A percentile compares a stretch with the other conserved stretches of the same genome.
phyloP scores from a whole-genome alignment of 441 rosid genomes.

The Codiaeum variegatum region DNA sequence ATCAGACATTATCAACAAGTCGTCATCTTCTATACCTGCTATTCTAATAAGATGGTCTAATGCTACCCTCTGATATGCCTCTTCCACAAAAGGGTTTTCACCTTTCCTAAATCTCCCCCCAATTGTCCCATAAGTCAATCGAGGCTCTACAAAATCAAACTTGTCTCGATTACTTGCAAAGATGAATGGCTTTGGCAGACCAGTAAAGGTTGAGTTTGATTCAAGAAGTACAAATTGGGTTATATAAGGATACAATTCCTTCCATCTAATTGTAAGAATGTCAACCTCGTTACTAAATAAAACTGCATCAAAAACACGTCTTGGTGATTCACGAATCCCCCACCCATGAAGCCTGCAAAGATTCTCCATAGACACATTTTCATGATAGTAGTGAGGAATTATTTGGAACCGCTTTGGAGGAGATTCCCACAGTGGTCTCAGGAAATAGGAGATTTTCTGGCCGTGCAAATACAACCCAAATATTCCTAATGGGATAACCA shows the following conservation, averaged over 20 bases:
- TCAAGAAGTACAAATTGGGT: constrained; percentile 88
- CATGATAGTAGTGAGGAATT: constrained; percentile 77
- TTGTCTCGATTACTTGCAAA: constrained; percentile 49
- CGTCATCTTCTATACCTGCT: constrained; percentile 86
- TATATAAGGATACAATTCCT: constrained; percentile 74
- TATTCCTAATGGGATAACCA: constrained; percentile 50
- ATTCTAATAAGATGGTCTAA: constrained; percentile 67
- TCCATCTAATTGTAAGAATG: constrained; percentile 74
- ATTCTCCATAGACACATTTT: constrained; percentile 59
- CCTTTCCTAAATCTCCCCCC: constrained; percentile 83
- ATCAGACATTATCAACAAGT: constrained; percentile 89
- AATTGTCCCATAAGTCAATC: constrained; percentile 71
- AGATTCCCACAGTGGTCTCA: constrained; percentile 83
- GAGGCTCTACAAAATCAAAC: constrained; percentile 65
- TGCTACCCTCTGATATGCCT: constrained; percentile 79
- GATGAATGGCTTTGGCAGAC: constrained; percentile 55
- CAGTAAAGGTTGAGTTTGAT: constrained; percentile 84
- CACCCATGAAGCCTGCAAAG: constrained; percentile 90
- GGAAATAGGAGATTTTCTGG: constrained; percentile 74
- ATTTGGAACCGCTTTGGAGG: constrained; percentile 69
- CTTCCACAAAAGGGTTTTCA: constrained; percentile 85
- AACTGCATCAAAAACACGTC: constrained; percentile 84
- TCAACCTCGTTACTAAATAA: constrained; percentile 78
- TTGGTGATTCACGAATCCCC: constrained; percentile 72
- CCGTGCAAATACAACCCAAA: constrained; percentile 68